Base-by-base conservation (phyloP, 2,329 filamentous ascomycete genomes). In the Hypoxylon sp. region DNA sequence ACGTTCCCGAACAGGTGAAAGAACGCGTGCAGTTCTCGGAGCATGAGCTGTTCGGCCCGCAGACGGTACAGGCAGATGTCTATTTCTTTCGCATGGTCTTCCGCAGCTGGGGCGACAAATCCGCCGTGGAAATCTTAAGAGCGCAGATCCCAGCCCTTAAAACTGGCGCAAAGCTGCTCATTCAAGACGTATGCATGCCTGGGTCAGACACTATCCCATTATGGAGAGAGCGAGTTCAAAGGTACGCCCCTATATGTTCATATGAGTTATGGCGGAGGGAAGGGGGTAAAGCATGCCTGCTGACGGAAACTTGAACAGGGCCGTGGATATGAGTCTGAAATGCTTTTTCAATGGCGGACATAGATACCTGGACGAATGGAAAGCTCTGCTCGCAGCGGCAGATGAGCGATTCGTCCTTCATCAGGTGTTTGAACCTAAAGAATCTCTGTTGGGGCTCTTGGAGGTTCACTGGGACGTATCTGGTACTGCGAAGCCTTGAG, bases 81-180 rank as follows among this genome's bases (percentile, higher is more conserved):
- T 42, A 42, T 42, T 42, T 42, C 38, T 42, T 42, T 21, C 38
- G 38, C 38, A 42, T 42, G 38, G 6, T 42, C 42, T 18, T 71
- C 20, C 69, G 54, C 20, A 51, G 20, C 35, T 68, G 67, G 66
- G 35, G 18, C 24, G 65, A 70, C 24, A 64, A 66, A 49, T 55
- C 66, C 37, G 63, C 60, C 37, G 37, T 68, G 56, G 17, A 47
- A 2, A 67, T 67, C 40, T 49, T 70, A 49, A 58, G 66, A 54
- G 66, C 66, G 3, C 65, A 63, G 31, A 61, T 70, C 35, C 67
- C 67, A 1, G 64, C 50, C n/a, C 60, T 71, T 27, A 46, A 40
- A 23, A 50, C 53, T 8, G 66, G 61, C 3, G 56, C 64, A 43
- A 65, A 63, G 43, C 51, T 71, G 38, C 57, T 69, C 10, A 63